Evolutionary conservation across 768 basidiomycete genomes (phyloP).

Genomic region (Auricularia sp.): DNA sequence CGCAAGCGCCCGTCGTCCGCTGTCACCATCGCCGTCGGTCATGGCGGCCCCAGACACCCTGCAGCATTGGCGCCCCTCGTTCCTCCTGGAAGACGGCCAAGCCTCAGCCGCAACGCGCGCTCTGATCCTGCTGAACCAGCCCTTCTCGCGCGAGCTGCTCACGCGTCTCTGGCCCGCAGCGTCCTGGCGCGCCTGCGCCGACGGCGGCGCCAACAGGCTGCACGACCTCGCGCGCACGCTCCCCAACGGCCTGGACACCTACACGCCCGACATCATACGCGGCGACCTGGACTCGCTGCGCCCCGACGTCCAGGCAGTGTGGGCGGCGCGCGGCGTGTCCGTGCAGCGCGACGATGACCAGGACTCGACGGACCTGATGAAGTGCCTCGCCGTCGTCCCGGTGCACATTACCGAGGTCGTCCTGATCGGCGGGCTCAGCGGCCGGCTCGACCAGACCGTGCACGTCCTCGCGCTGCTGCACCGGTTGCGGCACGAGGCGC

Average conservation of each 20-base stretch:
- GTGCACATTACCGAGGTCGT: constrained; percentile 58
- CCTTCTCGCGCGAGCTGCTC: constrained; percentile 60
- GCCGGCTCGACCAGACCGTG: constrained; percentile 88
- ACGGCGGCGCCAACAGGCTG: constrained; percentile 82
- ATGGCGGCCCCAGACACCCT: no score
- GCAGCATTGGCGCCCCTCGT: not conserved
- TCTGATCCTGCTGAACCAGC: constrained; percentile 85
- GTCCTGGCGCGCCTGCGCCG: constrained; percentile 60
- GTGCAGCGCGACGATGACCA: constrained; percentile 63
- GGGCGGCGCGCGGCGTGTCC: constrained; percentile 57
- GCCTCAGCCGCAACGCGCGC: constrained; percentile 23
- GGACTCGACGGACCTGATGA: constrained; percentile 91
- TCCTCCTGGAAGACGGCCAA: not conserved
- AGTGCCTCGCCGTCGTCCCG: constrained; percentile 62
- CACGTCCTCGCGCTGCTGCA: constrained; percentile 72
- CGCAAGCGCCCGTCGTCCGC: no score
- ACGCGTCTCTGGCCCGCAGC: constrained; percentile 40
- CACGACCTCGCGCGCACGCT: constrained; percentile 39
- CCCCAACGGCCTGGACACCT: constrained; percentile 25
- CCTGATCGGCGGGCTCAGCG: constrained; percentile 80
- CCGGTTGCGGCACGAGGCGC: constrained; percentile 45
- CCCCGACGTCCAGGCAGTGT: constrained; percentile 61
- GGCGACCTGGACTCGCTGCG: constrained; percentile 90
- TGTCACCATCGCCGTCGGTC: no score
- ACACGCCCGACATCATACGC: constrained; percentile 77